Evolutionary conservation across 371 early-diverging fungal genomes (phyloP), one percentile per base, ranked within the genome.

Genomic region (Mortierella polycephala): DNA sequence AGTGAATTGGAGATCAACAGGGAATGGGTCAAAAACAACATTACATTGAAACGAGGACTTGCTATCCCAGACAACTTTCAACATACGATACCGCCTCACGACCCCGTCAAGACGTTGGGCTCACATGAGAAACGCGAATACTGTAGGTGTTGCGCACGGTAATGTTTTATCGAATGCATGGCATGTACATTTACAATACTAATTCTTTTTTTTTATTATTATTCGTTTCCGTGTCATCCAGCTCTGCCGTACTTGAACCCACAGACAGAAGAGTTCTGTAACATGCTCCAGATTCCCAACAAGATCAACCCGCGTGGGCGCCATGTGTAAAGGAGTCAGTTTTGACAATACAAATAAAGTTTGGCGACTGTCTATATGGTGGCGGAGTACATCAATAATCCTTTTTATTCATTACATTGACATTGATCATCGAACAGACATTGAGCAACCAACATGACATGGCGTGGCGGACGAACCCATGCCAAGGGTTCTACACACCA

Each of bases 21-120:
- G 12, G 74, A 74, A 39, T 88, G 89, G 89, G 82, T 88, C 30
- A 53, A 66, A 53, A 59, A 58, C 23, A 76, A 76, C 52, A 23
- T 76, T 13, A 68, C 77, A 7, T 30, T 67, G 55, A 74, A 72
- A 52, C 85, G 85, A 57, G 90, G 86, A 53, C 66, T 92, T 18
- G 71, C 69, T 8, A 87, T 92, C n/a, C 92, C 94, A 8, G 55
- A 81, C 20, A 91, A 92, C 74, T 93, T 93, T 74, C 82, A 75
- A 20, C 73, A 71, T 21, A 89, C 90, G 4, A 81, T 88, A 40
- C 86, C 89, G 8, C 60, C 81, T 4, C 82, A 81, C 42, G 66
- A 84, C 55, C 74, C 75, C 11, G 69, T 75, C 44, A 58, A 49
- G 6, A 77, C 60, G 1, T 50, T 64, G 45, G 60, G 65, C n/a